Conservation (phyloP, 495 filamentous ascomycete species). For the Trichocladium uniseriatum region DNA sequence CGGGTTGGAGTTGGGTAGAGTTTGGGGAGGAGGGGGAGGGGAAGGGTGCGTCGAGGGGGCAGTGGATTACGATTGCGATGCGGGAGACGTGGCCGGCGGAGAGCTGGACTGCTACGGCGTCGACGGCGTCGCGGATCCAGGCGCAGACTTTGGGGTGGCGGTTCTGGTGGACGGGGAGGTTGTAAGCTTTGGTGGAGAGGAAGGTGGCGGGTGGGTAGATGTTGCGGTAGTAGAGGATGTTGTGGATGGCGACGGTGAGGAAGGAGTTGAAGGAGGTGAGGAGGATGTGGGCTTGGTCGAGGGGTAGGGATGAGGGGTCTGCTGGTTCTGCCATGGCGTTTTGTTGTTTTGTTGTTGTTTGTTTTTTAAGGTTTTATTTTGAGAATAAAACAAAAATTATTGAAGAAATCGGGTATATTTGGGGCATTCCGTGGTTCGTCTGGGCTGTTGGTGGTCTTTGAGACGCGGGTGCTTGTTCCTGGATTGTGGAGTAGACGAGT, state of each 20-base stretch:
- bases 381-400: background rate
- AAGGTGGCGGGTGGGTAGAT: conserved; percentile 80
- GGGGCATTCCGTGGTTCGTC: background rate
- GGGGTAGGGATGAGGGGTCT: conserved; percentile 1
- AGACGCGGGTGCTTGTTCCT: too few relatives aligned
- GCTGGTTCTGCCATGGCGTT: background rate
- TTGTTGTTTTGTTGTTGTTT: background rate
- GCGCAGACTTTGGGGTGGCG: conserved; percentile 84
- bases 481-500: background rate
- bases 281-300: conserved; percentile 34
- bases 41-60: conserved; percentile 23
- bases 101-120: conserved; percentile 66
- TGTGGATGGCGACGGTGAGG: conserved; percentile 83
- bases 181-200: conserved; percentile 73
- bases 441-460: too few relatives aligned
- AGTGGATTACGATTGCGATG: conserved; percentile 70
- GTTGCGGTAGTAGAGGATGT: conserved; percentile 77
- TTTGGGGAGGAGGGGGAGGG: background rate
- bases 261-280: conserved; percentile 60
- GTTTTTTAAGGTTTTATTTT: background rate
- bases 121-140: conserved; percentile 80
- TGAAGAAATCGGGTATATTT: too few relatives aligned
- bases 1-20: conserved; percentile 11
- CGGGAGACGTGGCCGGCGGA: conserved; percentile 47
- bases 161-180: conserved; percentile 79